A percentile compares a stretch with the other conserved stretches of the same genome.
Evolutionary conservation across 192 early-diverging fungal genomes (phyloP).

Genomic region (Coemansia sp.): DNA sequence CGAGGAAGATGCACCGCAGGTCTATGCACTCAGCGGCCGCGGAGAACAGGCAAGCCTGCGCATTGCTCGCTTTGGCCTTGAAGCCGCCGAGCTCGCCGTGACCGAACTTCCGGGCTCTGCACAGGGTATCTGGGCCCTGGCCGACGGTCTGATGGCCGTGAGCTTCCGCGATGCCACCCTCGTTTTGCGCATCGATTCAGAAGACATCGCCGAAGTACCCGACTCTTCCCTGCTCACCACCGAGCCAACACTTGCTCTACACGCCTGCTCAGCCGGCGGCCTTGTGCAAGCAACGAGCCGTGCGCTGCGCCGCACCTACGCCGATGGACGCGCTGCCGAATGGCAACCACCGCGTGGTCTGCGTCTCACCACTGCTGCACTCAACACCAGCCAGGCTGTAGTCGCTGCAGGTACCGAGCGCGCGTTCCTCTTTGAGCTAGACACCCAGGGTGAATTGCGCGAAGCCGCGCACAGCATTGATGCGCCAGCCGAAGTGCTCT

Average conservation of each 20-base stretch:
- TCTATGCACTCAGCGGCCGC: constrained; percentile 85
- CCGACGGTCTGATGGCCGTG: constrained; percentile 85
- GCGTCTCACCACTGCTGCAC: constrained; percentile 72
- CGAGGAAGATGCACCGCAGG: constrained; percentile 90
- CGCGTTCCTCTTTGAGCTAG: constrained; percentile 91
- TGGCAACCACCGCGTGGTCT: constrained; percentile 82
- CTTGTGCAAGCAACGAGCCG: constrained; percentile 88
- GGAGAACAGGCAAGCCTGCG: constrained; percentile 77
- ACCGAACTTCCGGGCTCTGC: constrained; percentile 92
- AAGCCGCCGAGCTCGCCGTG: constrained; percentile 88
- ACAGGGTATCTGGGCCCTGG: constrained; percentile 83
- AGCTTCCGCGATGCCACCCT: constrained; percentile 91
- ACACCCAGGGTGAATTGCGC: constrained; percentile 70
- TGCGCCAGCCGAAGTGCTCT: constrained; percentile 65
- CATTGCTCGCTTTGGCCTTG: constrained; percentile 88
- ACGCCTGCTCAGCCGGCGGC: constrained; percentile 81
- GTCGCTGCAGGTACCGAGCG: constrained; percentile 79
- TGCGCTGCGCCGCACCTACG: constrained; percentile 84
- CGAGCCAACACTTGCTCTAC: constrained; percentile 81
- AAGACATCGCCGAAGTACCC: constrained; percentile 87
- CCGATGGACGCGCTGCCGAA: constrained; percentile 86
- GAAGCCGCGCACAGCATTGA: constrained; percentile 80
- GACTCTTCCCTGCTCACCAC: constrained; percentile 85
- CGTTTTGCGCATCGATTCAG: constrained; percentile 87
- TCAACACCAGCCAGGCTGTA: constrained; percentile 77